These are phyloP conservation scores for Agrocybe chaxingu DNA, from an alignment of 768 basidiomycete species.

Conservation along the genomic window DNA sequence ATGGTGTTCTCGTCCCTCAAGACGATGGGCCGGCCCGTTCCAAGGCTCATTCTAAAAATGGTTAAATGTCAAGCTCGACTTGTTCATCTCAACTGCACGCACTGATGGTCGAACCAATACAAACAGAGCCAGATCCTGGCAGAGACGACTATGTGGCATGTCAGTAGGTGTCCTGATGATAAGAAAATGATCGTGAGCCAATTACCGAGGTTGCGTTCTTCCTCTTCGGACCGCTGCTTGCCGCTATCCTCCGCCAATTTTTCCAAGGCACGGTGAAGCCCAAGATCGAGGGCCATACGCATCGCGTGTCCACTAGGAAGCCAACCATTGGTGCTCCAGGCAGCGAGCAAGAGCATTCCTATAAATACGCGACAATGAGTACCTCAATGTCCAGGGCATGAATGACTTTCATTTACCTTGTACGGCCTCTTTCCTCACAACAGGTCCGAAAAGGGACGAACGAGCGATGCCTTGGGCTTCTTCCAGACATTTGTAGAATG, in stretches of 20 bases:
- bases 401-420: slow-evolving; percentile 53
- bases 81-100: slow-evolving; percentile 16
- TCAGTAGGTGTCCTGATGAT: slow-evolving; percentile 8
- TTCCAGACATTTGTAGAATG: slow-evolving; percentile 89
- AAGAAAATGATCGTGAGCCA: slow-evolving; percentile 9
- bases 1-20: slow-evolving; percentile 88
- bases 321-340: slow-evolving; percentile 95
- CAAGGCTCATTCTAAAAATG: slow-evolving; percentile 74
- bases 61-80: slow-evolving; percentile 7
- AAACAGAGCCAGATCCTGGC: slow-evolving; percentile 93
- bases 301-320: slow-evolving; percentile 93
- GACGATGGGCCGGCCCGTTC: slow-evolving; percentile 87
- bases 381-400: slow-evolving; percentile 13
- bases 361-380: slow-evolving; percentile 14
- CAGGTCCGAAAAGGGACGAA: slow-evolving; percentile 89
- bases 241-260: slow-evolving; percentile 76
- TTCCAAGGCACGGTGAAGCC: slow-evolving; percentile 88
- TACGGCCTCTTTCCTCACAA: slow-evolving; percentile 92
- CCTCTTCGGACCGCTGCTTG: slow-evolving; percentile 72
- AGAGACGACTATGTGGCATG: slow-evolving; percentile 63
- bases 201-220: slow-evolving; percentile 83
- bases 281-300: slow-evolving; percentile 94
- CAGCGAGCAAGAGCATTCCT: slow-evolving; percentile 91
- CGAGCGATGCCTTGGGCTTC: slow-evolving; percentile 96
- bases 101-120: slow-evolving; percentile 98